Conservation (phyloP, 2,329 filamentous ascomycete species). For the Thielaviopsis ethacetica region DNA sequence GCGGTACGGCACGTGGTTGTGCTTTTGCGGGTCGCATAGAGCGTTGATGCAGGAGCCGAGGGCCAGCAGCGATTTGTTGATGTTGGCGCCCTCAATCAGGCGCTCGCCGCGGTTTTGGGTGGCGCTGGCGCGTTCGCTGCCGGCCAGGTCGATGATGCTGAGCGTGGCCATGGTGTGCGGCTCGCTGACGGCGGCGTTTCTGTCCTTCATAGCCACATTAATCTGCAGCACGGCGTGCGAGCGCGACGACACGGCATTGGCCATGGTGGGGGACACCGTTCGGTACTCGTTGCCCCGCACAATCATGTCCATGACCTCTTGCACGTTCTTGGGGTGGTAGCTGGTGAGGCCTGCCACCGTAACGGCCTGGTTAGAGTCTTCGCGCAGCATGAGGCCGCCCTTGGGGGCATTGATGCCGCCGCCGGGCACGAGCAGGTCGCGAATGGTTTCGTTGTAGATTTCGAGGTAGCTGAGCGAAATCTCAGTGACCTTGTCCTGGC, state of each 20-base stretch:
- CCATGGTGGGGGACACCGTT: slow-evolving; percentile 92
- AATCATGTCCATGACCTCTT: slow-evolving; percentile 95
- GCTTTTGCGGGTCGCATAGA: slow-evolving; percentile 93
- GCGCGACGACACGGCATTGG: slow-evolving; percentile 96
- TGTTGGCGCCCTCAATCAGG: slow-evolving; percentile 96
- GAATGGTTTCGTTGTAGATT: slow-evolving; percentile 98
- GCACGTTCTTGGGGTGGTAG: slow-evolving; percentile 86
- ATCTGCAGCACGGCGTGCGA: slow-evolving; percentile 98
- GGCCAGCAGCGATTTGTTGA: slow-evolving; percentile 98
- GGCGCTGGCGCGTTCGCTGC: slow-evolving; percentile 97
- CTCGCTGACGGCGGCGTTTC: slow-evolving; percentile 86
- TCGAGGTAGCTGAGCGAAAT: slow-evolving; percentile 98
- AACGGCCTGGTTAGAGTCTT: slow-evolving; percentile 89
- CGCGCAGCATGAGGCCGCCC: slow-evolving; percentile 89
- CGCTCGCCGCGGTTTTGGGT: slow-evolving; percentile 95
- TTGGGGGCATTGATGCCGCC: slow-evolving; percentile 43
- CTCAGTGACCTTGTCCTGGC: slow-evolving; percentile 68
- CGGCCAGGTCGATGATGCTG: slow-evolving; percentile 91
- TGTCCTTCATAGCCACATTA: slow-evolving; percentile 94
- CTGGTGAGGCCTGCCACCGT: slow-evolving; percentile 87
- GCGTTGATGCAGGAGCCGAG: slow-evolving; percentile 98
- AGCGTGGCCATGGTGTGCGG: slow-evolving; percentile 96
- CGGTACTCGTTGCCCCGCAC: slow-evolving; percentile 75
- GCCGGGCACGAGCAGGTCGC: slow-evolving; percentile 68
- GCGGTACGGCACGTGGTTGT: slow-evolving; percentile 89